Base-by-base conservation (phyloP, 2,329 filamentous ascomycete species). In the Colletotrichum sojae region DNA sequence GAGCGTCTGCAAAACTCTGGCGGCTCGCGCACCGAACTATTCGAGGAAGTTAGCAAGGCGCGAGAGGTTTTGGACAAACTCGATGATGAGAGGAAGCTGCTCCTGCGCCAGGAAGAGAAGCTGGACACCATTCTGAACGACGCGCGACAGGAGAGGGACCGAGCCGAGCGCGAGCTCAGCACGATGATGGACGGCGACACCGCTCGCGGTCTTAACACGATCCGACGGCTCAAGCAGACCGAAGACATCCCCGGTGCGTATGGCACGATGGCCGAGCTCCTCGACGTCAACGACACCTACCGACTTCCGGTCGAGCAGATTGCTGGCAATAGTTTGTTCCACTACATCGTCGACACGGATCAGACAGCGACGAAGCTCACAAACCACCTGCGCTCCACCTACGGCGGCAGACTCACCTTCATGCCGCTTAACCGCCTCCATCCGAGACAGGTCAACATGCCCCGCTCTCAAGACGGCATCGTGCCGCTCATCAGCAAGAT, bases 271-370 rank as follows among this genome's bases (percentile, higher is more conserved):
- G 95, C 95, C 5, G 97, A 99, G 78, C 88, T 99, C n/a, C 90
- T 98, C 74, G 90, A 94, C 63, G 94, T 97, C 56, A 89, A 86
- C 67, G 94, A 97, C 61, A 88, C 90, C 61, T 98, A 97, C 81
- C 90, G 94, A 70, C 90, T 95, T 12, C 94, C 96, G 2, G 92
- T 97, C 10, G 96, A 99, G 81, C 94, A 97, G 74, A 96, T 95
- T 59, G 96, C 95, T 2, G 96, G 96, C 18, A 91, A 91, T 71
- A 97, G 94, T 78, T 86, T 99, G 9, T 99, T 99, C 82, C 94
- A 99, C 80, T 97, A 97, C 73, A 91, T 99, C 12, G 95, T 98
- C 51, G 95, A 99, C 78, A 95, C 92, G 57, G 94, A 97, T 70
- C 90, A 92, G 48, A 98, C 95, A 0, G 94, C 95, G 1, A 94